Base-by-base conservation (phyloP, 1,139 yeast species). In the Debaryomyces sp. region DNA sequence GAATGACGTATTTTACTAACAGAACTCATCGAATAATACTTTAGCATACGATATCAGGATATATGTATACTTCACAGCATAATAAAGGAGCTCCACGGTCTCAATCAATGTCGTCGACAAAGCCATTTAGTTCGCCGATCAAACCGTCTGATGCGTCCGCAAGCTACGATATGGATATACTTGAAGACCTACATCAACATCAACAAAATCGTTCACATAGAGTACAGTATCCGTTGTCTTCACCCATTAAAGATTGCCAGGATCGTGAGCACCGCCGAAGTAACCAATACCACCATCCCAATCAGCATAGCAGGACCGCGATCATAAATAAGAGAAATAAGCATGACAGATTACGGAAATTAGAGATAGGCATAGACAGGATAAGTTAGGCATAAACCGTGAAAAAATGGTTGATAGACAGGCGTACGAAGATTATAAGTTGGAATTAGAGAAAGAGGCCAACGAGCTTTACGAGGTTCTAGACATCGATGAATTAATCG, bases 401-500 rank as follows among this genome's bases (percentile, higher is more conserved):
- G 73, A 68, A 39, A 59, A 59, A 32, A 49, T 57, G 9, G 48
- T 54, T 41, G 67, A 66, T 23, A 30, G 50, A 9, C 77, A 73
- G 51, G 56, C 56, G 3, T 46, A 44, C 8, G 44, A 52, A 4
- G 68, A 66, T 45, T 49, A 48, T 29, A 45, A 52, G n/a, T 48
- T 49, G n/a, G 33, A 57, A n/a, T 57, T 58, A 32, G 55, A 57
- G 26, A 46, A 54, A 18, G 62, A 64, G 44, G 60, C 60, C 26
- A 51, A 53, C 10, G 50, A 51, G 5, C 50, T 60, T 7, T 53
- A 55, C 21, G 50, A 42, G 6, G 61, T 57, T 10, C 53, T 63
- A 15, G 71, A 71, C 46, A 50, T 67, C 42, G 70, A 70, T 42
- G 59, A 54, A 41, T 55, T 71, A 34, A 55, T 72, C 2, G 68